Evolutionary conservation across 306 rosid species (phyloP).

Genomic region (Rosa lucieae): DNA sequence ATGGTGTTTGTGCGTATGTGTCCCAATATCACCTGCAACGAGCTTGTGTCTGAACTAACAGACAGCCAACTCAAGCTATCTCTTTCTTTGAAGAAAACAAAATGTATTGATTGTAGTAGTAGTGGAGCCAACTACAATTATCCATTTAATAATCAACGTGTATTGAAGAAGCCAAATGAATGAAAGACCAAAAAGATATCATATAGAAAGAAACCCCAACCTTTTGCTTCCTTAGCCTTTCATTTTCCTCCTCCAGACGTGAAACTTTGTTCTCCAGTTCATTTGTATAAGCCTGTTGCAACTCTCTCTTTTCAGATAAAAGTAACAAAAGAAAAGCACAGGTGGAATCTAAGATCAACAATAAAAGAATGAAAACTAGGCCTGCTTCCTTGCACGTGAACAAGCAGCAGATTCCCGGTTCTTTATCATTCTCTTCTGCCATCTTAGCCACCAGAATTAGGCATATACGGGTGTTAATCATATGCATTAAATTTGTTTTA

Average conservation of each 20-base stretch:
- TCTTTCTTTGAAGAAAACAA: not conserved
- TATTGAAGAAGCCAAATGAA: slow-evolving; percentile 18
- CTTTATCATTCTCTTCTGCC: no score
- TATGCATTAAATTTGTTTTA: no score
- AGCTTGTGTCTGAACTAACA: not conserved
- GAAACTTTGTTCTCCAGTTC: slow-evolving; percentile 89
- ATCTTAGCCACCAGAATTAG: no score
- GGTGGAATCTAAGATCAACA: not conserved
- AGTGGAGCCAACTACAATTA: not conserved
- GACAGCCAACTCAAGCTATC: not conserved
- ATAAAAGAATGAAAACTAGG: slow-evolving; percentile 20
- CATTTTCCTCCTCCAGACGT: slow-evolving; percentile 84
- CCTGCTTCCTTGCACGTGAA: slow-evolving; percentile 97
- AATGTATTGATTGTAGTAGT: not conserved
- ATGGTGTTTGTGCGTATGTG: not conserved
- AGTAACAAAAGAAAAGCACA: not conserved
- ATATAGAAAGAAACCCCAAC: slow-evolving; percentile 45
- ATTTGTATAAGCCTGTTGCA: slow-evolving; percentile 81
- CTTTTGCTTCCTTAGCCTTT: slow-evolving; percentile 83
- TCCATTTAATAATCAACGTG: slow-evolving; percentile 6
- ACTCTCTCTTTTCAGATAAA: not conserved
- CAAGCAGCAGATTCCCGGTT: no score
- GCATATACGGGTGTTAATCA: no score
- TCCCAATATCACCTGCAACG: not conserved
- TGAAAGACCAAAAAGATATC: slow-evolving; percentile 3